These are phyloP conservation scores for Rhizoclosmatium globosum DNA, from an alignment of 192 early-diverging fungal species.

Conservation along the genomic window DNA sequence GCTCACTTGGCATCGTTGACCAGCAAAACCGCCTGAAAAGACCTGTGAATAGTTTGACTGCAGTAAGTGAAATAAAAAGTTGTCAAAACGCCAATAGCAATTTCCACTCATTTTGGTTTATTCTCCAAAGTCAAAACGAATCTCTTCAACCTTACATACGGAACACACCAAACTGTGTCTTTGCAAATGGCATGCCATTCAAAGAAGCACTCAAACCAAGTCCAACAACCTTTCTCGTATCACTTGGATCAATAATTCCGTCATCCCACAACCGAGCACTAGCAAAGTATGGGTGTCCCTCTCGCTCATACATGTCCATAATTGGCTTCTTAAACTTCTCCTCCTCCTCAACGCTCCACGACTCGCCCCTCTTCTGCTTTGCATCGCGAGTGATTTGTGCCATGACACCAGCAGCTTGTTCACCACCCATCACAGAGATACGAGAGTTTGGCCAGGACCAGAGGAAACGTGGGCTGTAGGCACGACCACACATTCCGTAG, in stretches of 20 bases:
- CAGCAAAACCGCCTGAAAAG: neutral
- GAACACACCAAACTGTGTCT: slow-evolving; percentile 93
- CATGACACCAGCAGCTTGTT: slow-evolving; percentile 92
- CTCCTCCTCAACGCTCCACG: slow-evolving; percentile 81
- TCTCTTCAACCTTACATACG: slow-evolving; percentile 77
- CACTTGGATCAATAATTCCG: slow-evolving; percentile 88
- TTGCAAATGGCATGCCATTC: slow-evolving; percentile 68
- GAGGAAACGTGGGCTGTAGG: slow-evolving; percentile 91
- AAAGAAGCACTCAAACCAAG: slow-evolving; percentile 82
- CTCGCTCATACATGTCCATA: slow-evolving; percentile 82
- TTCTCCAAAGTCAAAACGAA: no score
- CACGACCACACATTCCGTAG: slow-evolving; percentile 98
- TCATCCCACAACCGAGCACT: slow-evolving; percentile 93
- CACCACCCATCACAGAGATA: slow-evolving; percentile 98
- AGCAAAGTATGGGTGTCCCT: slow-evolving; percentile 97
- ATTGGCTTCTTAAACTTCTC: slow-evolving; percentile 86
- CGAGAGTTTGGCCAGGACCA: slow-evolving; percentile 94
- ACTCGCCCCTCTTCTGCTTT: slow-evolving; percentile 77
- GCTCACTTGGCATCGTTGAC: slow-evolving; percentile 13
- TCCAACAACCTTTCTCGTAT: slow-evolving; percentile 88
- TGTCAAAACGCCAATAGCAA: no score
- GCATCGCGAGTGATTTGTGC: slow-evolving; percentile 85
- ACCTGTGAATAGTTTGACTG: no score
- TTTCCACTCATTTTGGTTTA: no score
- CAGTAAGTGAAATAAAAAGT: no score